Base-by-base conservation (phyloP, 805 yeast species). In the Suhomyces emberorum region DNA sequence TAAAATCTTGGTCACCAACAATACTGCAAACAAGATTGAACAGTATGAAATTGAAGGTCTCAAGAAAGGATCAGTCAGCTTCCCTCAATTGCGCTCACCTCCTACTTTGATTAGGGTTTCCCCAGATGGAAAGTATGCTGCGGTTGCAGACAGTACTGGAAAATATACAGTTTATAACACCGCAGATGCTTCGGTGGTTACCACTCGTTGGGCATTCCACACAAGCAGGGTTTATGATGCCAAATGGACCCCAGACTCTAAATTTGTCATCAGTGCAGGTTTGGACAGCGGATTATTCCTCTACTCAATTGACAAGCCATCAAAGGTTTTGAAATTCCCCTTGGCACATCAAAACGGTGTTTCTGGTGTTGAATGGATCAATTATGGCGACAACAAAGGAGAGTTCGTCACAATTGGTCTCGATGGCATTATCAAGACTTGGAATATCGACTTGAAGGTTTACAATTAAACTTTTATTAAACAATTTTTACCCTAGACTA, bases 151-250 rank as follows among this genome's bases (percentile, higher is more conserved):
- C 51, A 70, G 72, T 4, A 70, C 83, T 35, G 98, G 98, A 22
- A 93, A 91, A 58, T 87, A 88, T 46, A 62, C 81, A n/a, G 69
- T 89, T 24, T 88, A 77, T 60, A 72, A 77, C 44, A 56, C 79
- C 5, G 57, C 56, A 2, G 79, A 78, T 26, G 74, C 67, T 34
- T 47, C 72, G 3, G 63, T 86, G 6, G 72, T 80, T 24, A 88
- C 98, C 2, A 78, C 95, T 0, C 77, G 97, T 55, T 93, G 99
- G 99, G 82, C 95, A 0, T 91, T 87, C 79, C 97, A 93, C 57
- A 85, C 89, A 2, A 82, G 95, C 38, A 79, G 76, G 37, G 83
- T 93, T 44, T 79, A 77, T 40, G 74, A 81, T 20, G 84, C 93
- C 32, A 60, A 78, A 16, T 93, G 98, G 98, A 75, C 81, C 30